A percentile compares a stretch with the other conserved stretches of the same genome.
These are phyloP conservation scores for Saxophila tyrrhenica DNA, from an alignment of 495 filamentous ascomycete genomes.

Conservation along the genomic window DNA sequence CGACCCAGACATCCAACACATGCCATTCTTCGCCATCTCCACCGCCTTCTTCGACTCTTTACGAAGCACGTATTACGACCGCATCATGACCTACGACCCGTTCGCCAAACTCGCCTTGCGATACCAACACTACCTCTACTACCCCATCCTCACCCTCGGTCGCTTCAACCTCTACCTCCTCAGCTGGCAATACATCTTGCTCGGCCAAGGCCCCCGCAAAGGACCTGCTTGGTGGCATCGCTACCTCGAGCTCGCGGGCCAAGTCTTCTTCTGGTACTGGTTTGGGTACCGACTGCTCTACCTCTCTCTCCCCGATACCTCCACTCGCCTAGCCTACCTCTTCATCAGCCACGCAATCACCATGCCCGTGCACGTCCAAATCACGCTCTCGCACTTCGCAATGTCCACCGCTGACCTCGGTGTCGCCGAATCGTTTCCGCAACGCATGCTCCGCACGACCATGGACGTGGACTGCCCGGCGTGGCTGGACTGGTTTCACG, in stretches of 20 bases:
- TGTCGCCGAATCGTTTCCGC: constrained; percentile 77
- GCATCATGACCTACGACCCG: constrained; percentile 72
- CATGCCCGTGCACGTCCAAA: constrained; percentile 83
- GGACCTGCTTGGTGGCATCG: constrained; percentile 84
- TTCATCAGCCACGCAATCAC: constrained; percentile 81
- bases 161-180: constrained; percentile 87
- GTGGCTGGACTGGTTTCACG: constrained; percentile 97
- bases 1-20: constrained; percentile 93
- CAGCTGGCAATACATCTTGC: constrained; percentile 71
- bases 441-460: constrained; percentile 92
- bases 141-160: constrained; percentile 70
- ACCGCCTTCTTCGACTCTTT: constrained; percentile 71
- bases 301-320: constrained; percentile 56
- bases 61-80: constrained; percentile 80
- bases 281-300: constrained; percentile 82
- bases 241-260: constrained; percentile 70
- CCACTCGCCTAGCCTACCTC: constrained; percentile 61
- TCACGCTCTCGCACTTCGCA: constrained; percentile 91
- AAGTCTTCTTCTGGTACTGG: constrained; percentile 89
- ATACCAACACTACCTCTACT: constrained; percentile 77
- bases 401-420: constrained; percentile 93
- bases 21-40: constrained; percentile 89
- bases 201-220: constrained; percentile 64
- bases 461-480: constrained; percentile 95
- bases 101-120: constrained; percentile 58